Evolutionary conservation across 768 basidiomycete genomes (phyloP).

Genomic region (Mrakia gelida): DNA sequence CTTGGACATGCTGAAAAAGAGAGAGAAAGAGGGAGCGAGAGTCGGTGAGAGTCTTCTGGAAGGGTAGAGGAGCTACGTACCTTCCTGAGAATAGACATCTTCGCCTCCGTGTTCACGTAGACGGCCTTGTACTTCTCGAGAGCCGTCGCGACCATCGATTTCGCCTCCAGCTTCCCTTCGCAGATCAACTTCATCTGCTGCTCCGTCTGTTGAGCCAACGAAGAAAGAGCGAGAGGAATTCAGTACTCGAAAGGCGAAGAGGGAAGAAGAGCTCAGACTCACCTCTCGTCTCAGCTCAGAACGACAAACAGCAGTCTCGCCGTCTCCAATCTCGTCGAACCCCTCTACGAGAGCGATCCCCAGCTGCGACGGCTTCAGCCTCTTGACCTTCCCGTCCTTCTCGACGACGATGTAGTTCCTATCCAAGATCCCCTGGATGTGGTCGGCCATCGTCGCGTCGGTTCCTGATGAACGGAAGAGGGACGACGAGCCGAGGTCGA

Average conservation of each 20-base stretch:
- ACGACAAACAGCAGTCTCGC: constrained; percentile 78
- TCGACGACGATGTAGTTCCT: constrained; percentile 84
- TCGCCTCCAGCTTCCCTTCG: constrained; percentile 76
- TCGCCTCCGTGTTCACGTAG: constrained; percentile 59
- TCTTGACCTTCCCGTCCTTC: constrained; percentile 79
- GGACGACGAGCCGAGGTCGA: neutral
- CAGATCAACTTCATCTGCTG: constrained; percentile 91
- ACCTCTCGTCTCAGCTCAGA: constrained; percentile 90
- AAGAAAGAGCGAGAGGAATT: neutral
- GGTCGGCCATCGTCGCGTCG: constrained; percentile 96
- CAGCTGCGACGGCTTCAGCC: constrained; percentile 87
- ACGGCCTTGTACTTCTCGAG: constrained; percentile 81
- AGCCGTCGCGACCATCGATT: constrained; percentile 48
- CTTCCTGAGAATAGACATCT: constrained; percentile 27
- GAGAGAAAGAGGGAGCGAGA: too few relatives aligned
- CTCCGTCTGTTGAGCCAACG: constrained; percentile 89
- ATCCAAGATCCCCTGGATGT: constrained; percentile 87
- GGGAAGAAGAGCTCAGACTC: constrained; percentile 36
- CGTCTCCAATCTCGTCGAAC: constrained; percentile 81
- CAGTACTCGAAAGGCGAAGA: neutral
- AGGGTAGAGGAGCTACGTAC: too few relatives aligned
- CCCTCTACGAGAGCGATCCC: constrained; percentile 93
- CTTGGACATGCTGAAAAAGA: too few relatives aligned
- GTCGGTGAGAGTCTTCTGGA: too few relatives aligned
- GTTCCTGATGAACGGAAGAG: constrained; percentile 59